Base-by-base conservation (phyloP, 768 basidiomycete species). In the Termitomyces titanicus region DNA sequence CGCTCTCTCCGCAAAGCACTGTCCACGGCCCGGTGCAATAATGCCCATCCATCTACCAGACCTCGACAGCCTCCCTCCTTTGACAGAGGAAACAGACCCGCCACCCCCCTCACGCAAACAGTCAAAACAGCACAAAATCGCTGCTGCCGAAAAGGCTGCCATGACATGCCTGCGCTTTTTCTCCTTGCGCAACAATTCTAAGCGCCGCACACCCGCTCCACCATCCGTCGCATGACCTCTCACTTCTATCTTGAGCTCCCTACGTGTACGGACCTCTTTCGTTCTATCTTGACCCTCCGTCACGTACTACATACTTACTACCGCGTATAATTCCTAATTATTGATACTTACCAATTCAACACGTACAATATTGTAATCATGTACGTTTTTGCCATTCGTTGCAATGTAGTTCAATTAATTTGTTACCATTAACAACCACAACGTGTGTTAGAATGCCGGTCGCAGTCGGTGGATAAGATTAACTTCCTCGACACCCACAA, bases 141-240 rank as follows among this genome's bases (percentile, higher is more conserved):
- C 65, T 68, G 45, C 70, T 67, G 51, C 68, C 64, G 53, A 68
- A 64, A 53, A 62, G 45, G 63, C 72, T 38, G 72, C 75, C 52
- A 74, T 84, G 65, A 78, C 79, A 0, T 82, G 79, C 63, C 70
- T 81, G 57, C 73, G 70, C 46, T 79, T 81, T 62, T 75, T 84
- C 58, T 70, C 78, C 37, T 60, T 79, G 37, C 78, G 74, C 56
- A 75, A 72, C 55, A n/a, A n/a, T n/a, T 47, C 69, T 8, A 62
- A 62, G 22, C 44, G 55, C 45, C 47, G 54, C 53, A 44, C 63
- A 58, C 44, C 64, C 58, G 46, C 37, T 27, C 22, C 52, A 3
- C 50, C 53, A 37, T 48, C 47, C n/a, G 47, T 48, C 15, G 47
- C 47, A 3, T 49, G 24, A 49, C 20, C n/a, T n/a, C n/a, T n/a